Conservation (phyloP, 1,284 basidiomycete species). For the Laetiporus sulphureus region DNA sequence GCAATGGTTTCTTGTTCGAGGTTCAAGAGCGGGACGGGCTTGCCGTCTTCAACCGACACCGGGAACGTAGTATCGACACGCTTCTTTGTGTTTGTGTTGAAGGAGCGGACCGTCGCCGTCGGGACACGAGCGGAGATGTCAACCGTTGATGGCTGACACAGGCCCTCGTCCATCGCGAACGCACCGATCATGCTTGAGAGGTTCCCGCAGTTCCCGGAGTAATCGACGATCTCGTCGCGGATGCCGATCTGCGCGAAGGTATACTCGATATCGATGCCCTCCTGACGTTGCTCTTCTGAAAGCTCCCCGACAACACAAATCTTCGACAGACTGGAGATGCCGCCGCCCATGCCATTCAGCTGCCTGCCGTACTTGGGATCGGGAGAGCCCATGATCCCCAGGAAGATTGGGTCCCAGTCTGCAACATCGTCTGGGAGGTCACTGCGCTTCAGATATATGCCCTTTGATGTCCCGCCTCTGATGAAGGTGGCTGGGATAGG, state of each 20-base stretch:
- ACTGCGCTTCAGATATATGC: constrained; percentile 54
- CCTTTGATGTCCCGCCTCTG: constrained; percentile 77
- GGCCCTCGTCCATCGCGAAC: constrained; percentile 56
- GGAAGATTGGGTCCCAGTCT: constrained; percentile 57
- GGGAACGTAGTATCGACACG: constrained; percentile 63
- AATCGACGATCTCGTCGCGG: constrained; percentile 49
- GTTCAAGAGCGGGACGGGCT: constrained; percentile 37
- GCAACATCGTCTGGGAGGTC: constrained; percentile 43
- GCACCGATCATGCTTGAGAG: constrained; percentile 61
- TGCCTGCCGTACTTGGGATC: constrained; percentile 69
- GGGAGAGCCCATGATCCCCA: constrained; percentile 79
- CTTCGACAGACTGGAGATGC: constrained; percentile 74
- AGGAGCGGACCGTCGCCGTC: constrained; percentile 48
- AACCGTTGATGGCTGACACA: constrained; percentile 31
- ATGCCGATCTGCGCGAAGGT: constrained; percentile 57
- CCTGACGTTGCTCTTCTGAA: constrained; percentile 28
- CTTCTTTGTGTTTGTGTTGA: constrained; percentile 67
- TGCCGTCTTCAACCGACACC: constrained; percentile 25
- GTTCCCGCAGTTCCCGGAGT: constrained; percentile 67
- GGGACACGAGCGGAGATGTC: constrained; percentile 15
- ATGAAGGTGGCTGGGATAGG: constrained; percentile 56
- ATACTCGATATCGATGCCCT: constrained; percentile 53
- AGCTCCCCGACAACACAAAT: constrained; percentile 62
- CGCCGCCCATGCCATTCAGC: constrained; percentile 81
- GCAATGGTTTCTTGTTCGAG: constrained; percentile 47